Evolutionary conservation across 164 flowering plant species (phyloP).

Genomic region (Stephania yunnanensis): DNA sequence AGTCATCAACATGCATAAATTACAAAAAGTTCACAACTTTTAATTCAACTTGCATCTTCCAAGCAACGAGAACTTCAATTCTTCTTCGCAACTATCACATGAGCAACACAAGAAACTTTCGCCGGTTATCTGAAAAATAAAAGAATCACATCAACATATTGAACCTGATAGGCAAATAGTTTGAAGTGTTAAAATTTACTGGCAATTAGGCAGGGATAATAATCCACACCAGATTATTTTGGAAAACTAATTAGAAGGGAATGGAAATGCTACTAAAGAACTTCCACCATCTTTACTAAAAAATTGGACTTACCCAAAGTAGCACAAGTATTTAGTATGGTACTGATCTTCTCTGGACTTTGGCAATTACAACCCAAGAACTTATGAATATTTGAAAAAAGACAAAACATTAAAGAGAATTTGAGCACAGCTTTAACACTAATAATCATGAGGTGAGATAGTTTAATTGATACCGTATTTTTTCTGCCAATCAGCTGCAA

Average conservation of each 20-base stretch:
- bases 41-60: no score
- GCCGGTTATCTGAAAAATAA: no score
- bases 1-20: no score
- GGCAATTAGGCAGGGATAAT: no score
- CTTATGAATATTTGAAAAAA: conserved; percentile 47
- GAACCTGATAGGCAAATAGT: neutral
- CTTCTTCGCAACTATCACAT: no score
- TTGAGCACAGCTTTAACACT: neutral
- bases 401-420: no score
- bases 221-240: no score
- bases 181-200: neutral
- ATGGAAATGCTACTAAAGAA: neutral
- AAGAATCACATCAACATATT: no score
- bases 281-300: neutral
- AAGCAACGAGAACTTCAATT: no score
- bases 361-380: conserved; percentile 52
- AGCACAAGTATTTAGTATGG: conserved; percentile 76
- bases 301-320: conserved; percentile 55
- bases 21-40: no score
- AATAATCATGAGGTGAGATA: neutral
- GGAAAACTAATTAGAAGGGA: neutral
- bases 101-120: no score
- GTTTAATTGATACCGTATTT: conserved; percentile 46
- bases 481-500: conserved; percentile 57
- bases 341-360: conserved; percentile 46